These are phyloP conservation scores for Sicyos baderoa DNA, from an alignment of 306 rosid species.

Conservation along the genomic window DNA sequence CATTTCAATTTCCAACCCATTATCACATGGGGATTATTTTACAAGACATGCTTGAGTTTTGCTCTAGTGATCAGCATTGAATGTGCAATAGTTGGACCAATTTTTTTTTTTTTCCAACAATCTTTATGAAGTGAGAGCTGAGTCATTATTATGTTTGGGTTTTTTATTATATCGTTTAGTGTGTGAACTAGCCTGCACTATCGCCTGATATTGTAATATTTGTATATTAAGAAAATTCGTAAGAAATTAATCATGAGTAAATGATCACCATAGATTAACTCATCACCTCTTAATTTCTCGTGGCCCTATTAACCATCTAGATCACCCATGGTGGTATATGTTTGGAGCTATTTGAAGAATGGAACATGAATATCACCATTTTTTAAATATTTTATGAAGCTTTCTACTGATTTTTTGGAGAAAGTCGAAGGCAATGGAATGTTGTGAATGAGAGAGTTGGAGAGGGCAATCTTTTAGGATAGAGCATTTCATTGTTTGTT, in stretches of 20 bases:
- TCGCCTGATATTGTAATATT: too few species aligned
- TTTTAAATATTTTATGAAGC: neutral
- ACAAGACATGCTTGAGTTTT: neutral
- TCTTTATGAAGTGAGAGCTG: constrained; percentile 6
- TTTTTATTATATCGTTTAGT: too few species aligned
- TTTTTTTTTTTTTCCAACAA: neutral
- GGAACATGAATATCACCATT: neutral
- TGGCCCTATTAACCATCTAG: too few species aligned
- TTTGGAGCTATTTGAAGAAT: neutral
- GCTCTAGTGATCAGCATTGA: neutral
- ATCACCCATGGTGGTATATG: too few species aligned
- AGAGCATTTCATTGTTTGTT: constrained; percentile 8
- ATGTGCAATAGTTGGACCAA: neutral
- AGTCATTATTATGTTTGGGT: neutral
- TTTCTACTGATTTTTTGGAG: neutral
- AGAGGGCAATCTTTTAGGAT: neutral
- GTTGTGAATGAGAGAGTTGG: neutral
- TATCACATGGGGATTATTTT: constrained; percentile 36
- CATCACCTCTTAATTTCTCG: too few species aligned
- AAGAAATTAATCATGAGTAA: too few species aligned
- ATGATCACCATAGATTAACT: too few species aligned
- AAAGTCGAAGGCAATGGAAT: neutral
- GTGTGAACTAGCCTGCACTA: too few species aligned
- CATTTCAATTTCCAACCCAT: neutral
- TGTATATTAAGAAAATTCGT: too few species aligned